Evolutionary conservation across 805 yeast genomes (phyloP), one percentile per base, ranked within the genome.

Genomic region (Candida insectorum): DNA sequence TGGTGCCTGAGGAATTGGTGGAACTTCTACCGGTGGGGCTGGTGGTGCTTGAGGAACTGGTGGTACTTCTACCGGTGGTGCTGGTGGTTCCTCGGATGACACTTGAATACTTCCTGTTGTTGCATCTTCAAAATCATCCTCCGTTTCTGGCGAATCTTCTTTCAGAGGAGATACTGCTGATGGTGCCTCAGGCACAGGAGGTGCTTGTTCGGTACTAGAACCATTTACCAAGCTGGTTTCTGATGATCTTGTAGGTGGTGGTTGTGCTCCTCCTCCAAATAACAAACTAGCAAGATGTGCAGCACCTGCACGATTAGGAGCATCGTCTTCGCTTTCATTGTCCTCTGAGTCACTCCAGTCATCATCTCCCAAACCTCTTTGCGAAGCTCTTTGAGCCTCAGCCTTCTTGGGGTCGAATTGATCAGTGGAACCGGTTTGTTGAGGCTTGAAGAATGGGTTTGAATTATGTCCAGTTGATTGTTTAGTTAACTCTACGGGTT

Each of bases 351-450:
- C 76, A 40, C 77, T 77, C 61, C 72, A 73, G 36, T 62, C 78
- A 24, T 60, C 65, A 17, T 51, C 58, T 6, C 60, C 59, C 26
- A 62, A 48, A 4, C 81, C 81, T 56, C 89, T 69, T 53, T 84
- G 91, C 6, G 85, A 75, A 17, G 73, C 77, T 56, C 93, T 69
- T 56, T 83, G 89, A 2, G 80, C 81, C 36, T 78, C 81, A 18
- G 83, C 75, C 39, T 77, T 75, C 40, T 67, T 67, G 1, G 74
- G 61, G 49, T 81, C 85, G 43, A 79, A 60, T 11, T 24, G 19
- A 15, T 40, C 35, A 2, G 47, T 48, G 4, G 56, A 45, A 6
- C 44, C 37, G 5, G 30, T 32, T 10, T 31, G 11, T 7, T 43
- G 37, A 6, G 77, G 73, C 47, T 75, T 77, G 54, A 81, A 81